Evolutionary conservation across 345 rosid genomes (phyloP).

Genomic region (Dipteronia sinensis): DNA sequence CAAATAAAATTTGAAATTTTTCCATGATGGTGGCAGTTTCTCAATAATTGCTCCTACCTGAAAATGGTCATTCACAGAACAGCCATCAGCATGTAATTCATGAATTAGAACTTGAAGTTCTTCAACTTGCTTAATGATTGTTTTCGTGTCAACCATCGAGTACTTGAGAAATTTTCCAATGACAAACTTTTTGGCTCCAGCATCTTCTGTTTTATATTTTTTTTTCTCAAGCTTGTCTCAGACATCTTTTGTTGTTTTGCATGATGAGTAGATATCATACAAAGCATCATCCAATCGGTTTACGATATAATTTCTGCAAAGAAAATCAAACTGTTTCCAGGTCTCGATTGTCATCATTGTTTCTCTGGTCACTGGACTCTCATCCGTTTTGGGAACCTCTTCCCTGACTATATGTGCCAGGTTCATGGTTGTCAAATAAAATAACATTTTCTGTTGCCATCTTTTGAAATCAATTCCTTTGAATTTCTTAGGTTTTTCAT

Average conservation of each 20-base stretch:
- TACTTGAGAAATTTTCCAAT: neutral
- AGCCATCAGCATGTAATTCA: neutral
- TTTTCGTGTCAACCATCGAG: neutral
- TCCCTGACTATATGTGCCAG: neutral
- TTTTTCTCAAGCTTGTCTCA: neutral
- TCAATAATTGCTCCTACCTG: neutral
- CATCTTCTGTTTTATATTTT: too few species aligned
- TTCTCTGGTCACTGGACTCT: neutral
- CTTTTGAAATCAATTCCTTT: neutral
- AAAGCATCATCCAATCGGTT: neutral
- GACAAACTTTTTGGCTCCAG: neutral
- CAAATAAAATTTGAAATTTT: too few species aligned
- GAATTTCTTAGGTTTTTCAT: neutral
- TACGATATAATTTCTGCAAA: neutral
- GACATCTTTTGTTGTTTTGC: neutral
- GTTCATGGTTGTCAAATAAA: neutral
- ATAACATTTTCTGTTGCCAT: neutral
- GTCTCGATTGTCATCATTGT: too few species aligned
- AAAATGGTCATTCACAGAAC: neutral
- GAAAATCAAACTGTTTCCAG: too few species aligned
- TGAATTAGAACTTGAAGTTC: neutral
- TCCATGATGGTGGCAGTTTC: neutral
- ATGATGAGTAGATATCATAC: neutral
- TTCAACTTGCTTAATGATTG: neutral
- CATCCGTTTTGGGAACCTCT: neutral